Conservation (phyloP, 164 flowering plant species). For the Chimonanthus praecox region DNA sequence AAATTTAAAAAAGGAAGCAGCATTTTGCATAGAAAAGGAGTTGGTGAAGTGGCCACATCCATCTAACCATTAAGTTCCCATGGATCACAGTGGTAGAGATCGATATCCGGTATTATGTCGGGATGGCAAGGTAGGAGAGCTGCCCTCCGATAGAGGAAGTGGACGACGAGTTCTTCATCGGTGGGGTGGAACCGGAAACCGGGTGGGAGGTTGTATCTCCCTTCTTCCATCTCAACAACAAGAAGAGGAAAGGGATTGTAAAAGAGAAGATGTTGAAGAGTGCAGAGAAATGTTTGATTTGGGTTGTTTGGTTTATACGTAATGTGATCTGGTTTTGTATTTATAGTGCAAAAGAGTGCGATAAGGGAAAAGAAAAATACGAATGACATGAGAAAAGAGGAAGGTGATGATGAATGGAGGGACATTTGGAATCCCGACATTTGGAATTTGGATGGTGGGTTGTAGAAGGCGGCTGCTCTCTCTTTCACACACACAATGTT, state of each 20-base stretch:
- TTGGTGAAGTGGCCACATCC: neutral
- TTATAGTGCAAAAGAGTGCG: constrained; percentile 5
- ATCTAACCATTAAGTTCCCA: constrained; percentile 78
- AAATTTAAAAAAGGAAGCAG: neutral
- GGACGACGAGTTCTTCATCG: constrained; percentile 78
- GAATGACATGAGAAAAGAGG: neutral
- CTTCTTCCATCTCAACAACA: constrained; percentile 29
- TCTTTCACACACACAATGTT: too few relatives aligned
- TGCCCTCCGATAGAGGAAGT: constrained; percentile 73
- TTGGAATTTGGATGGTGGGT: neutral
- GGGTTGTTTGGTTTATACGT: neutral
- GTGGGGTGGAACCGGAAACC: constrained; percentile 77
- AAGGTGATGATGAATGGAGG: constrained; percentile 13
- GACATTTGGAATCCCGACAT: too few relatives aligned
- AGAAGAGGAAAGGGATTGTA: neutral
- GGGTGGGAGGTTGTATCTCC: constrained; percentile 53
- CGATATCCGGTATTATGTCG: constrained; percentile 77
- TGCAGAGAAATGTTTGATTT: neutral
- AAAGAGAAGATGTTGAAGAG: neutral
- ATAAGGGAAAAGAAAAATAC: neutral
- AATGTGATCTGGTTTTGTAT: neutral
- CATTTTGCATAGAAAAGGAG: neutral
- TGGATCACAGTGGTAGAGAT: constrained; percentile 68
- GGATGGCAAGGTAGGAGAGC: constrained; percentile 61
- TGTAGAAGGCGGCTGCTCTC: neutral